phyloP scores from a whole-genome alignment of 2,329 filamentous ascomycete species.

The Penicillium sp. region DNA sequence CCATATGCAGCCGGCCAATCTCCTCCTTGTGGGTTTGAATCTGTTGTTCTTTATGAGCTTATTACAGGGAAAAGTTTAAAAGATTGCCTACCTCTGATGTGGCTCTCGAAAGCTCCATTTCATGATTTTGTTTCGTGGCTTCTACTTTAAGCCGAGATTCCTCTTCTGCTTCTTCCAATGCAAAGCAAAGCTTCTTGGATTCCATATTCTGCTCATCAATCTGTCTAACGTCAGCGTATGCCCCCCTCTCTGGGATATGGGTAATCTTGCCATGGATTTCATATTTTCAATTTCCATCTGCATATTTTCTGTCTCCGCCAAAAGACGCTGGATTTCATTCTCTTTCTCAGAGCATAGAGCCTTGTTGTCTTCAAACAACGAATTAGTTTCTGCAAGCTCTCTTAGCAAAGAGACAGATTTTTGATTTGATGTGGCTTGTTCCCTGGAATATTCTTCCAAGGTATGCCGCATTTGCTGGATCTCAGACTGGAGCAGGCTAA shows the following conservation, averaged over 20 bases:
- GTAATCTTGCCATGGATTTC: conserved; percentile 22
- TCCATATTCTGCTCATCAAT: conserved; percentile 24
- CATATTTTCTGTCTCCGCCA: conserved; percentile 21
- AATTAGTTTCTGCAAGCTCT: conserved; percentile 25
- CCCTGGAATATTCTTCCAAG: conserved; percentile 24
- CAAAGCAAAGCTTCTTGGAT: conserved; percentile 18
- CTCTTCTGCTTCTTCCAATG: conserved; percentile 23
- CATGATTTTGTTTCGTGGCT: conserved; percentile 22
- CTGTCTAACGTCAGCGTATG: conserved; percentile 17
- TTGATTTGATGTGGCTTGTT: conserved; percentile 24
- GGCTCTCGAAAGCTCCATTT: conserved; percentile 19
- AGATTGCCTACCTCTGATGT: conserved; percentile 21
- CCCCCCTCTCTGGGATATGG: too few relatives aligned
- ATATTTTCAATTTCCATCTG: conserved; percentile 16
- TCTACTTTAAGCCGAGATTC: conserved; percentile 20
- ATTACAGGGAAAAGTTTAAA: not conserved
- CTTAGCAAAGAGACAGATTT: conserved; percentile 22
- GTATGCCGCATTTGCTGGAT: conserved; percentile 21
- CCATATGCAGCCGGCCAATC: conserved; percentile 23
- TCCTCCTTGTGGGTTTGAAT: conserved; percentile 26
- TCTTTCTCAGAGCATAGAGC: conserved; percentile 25
- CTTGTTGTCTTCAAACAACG: conserved; percentile 22
- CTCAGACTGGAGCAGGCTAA: conserved; percentile 25
- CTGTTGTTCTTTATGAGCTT: conserved; percentile 16
- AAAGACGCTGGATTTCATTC: conserved; percentile 24